Percentiles rank a stretch among this genome's conserved stretches.
Evolutionary conservation across 768 basidiomycete genomes (phyloP).

Genomic region (Auriscalpium microsporum): DNA sequence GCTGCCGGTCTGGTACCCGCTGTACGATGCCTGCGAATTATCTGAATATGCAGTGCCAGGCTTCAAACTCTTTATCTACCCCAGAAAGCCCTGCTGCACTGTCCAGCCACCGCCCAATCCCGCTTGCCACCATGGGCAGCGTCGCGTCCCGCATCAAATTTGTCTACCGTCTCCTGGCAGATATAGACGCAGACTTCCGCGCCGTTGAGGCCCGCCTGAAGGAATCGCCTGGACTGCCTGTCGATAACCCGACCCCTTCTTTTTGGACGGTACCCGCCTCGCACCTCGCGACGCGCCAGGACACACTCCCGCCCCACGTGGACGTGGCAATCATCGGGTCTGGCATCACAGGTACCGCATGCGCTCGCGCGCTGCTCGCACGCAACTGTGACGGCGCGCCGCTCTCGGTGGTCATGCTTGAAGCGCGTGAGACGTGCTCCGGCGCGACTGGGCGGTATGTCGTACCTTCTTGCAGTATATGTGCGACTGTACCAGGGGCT

Average conservation of each 20-base stretch:
- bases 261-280: constrained; percentile 59
- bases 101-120: too few species aligned
- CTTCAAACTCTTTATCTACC: too few species aligned
- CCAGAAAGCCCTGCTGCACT: too few species aligned
- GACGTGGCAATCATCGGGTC: constrained; percentile 71
- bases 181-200: constrained; percentile 5
- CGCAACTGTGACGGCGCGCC: constrained; percentile 17
- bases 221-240: constrained; percentile 46
- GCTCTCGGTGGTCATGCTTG: constrained; percentile 60
- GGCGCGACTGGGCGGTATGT: constrained; percentile 62
- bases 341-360: constrained; percentile 64
- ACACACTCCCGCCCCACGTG: constrained; percentile 35
- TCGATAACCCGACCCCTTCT: constrained; percentile 42
- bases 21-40: too few species aligned
- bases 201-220: constrained; percentile 22
- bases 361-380: constrained; percentile 47
- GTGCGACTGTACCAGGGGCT: too few species aligned
- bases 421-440: constrained; percentile 70
- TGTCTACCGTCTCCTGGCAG: neutral
- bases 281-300: constrained; percentile 28
- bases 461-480: constrained; percentile 7
- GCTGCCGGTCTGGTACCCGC: too few species aligned
- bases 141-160: constrained; percentile 3
- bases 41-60: too few species aligned
- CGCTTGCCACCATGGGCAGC: constrained; percentile 4